Percentiles rank a stretch among this genome's conserved stretches.
Conservation (phyloP, 2,329 filamentous ascomycete genomes). For the Paracoccidioides lutzii region DNA sequence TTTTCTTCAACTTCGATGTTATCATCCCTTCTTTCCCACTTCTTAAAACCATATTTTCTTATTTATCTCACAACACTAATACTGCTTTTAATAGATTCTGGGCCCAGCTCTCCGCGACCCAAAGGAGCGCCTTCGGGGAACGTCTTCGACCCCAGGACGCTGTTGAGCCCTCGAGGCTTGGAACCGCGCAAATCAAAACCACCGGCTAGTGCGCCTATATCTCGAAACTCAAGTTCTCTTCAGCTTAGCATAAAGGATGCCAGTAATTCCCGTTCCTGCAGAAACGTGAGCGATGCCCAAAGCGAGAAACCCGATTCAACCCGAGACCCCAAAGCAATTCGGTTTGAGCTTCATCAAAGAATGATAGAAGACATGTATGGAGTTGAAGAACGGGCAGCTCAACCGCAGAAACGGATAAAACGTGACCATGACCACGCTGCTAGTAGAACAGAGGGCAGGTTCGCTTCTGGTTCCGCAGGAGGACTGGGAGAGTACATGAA, state of each 20-base stretch:
- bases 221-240: background rate
- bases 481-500: slow-evolving; percentile 54
- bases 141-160: slow-evolving; percentile 9
- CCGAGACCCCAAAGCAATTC: background rate
- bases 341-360: background rate
- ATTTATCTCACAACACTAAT: background rate
- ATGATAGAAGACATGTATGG: slow-evolving; percentile 66
- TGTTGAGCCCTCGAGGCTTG: slow-evolving; percentile 12
- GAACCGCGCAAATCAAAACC: background rate
- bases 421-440: slow-evolving; percentile 34
- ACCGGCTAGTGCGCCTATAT: background rate
- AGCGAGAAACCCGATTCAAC: background rate
- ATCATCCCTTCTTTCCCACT: background rate
- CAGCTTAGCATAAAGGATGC: background rate
- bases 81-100: background rate
- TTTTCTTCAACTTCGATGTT: background rate
- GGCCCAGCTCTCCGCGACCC: background rate
- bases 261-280: background rate
- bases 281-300: background rate
- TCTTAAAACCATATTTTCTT: background rate
- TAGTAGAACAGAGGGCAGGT: slow-evolving; percentile 26
- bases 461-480: slow-evolving; percentile 39
- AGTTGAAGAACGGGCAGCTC: slow-evolving; percentile 52
- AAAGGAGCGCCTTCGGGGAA: background rate
- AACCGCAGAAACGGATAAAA: slow-evolving; percentile 55